Conservation (phyloP, 78 protist genomes). For the Cyanophora paradoxa region DNA sequence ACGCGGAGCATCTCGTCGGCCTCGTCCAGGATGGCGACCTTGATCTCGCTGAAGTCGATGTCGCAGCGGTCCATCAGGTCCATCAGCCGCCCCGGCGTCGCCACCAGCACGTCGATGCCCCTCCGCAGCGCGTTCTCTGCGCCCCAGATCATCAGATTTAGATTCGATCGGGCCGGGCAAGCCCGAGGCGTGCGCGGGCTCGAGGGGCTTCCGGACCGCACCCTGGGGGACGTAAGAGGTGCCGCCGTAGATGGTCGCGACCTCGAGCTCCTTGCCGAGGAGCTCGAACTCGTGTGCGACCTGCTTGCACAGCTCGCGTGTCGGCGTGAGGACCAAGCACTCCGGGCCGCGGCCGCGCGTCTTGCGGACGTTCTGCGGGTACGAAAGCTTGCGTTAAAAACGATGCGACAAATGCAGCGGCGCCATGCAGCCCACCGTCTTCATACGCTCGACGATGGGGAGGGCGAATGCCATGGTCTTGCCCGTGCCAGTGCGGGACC, state of each 20-base stretch:
- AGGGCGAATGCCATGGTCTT: conserved; percentile 41
- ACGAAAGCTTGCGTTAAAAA: too few species aligned
- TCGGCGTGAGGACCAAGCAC: conserved; percentile 21
- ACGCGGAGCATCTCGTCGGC: conserved; percentile 57
- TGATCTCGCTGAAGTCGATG: conserved; percentile 3
- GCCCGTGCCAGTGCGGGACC: conserved; percentile 34
- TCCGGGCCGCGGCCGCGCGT: background rate
- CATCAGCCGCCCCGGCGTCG: conserved; percentile 37
- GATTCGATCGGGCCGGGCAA: background rate
- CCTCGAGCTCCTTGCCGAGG: background rate
- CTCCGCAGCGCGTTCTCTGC: background rate
- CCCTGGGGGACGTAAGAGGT: background rate
- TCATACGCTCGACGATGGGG: conserved; percentile 7
- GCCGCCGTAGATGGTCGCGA: background rate
- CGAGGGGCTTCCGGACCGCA: too few species aligned
- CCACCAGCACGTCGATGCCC: conserved; percentile 23
- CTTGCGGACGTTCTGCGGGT: background rate
- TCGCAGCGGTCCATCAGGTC: conserved; percentile 23
- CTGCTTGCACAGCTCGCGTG: conserved; percentile 37
- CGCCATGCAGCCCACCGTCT: too few species aligned
- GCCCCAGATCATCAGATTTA: background rate
- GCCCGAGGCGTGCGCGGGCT: too few species aligned
- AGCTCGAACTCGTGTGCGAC: background rate
- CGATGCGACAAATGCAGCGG: too few species aligned
- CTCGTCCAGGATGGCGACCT: conserved; percentile 41